These are phyloP conservation scores for Talaromyces stipitatus DNA, from an alignment of 495 filamentous ascomycete species.

Conservation along the genomic window DNA sequence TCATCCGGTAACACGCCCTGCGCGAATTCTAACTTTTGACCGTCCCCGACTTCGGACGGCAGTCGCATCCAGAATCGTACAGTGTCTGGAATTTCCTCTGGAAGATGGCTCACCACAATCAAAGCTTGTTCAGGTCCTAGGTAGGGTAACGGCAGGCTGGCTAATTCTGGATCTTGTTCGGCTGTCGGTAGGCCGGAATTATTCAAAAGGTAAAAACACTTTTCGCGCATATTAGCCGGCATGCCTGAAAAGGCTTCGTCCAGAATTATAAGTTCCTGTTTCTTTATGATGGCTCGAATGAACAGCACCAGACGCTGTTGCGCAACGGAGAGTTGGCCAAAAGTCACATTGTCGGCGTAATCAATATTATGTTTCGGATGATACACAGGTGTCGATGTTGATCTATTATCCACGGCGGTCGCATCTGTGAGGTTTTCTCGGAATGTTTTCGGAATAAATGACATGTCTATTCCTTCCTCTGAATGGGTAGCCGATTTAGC, in stretches of 20 bases:
- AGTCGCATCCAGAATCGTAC: slow-evolving; percentile 76
- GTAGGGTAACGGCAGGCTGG: neutral
- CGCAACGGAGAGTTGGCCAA: slow-evolving; percentile 67
- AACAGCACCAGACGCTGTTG: slow-evolving; percentile 82
- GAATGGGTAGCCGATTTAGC: neutral
- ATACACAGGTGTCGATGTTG: slow-evolving; percentile 7
- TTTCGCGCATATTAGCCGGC: slow-evolving; percentile 72
- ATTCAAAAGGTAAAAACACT: slow-evolving; percentile 71
- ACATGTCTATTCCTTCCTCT: neutral
- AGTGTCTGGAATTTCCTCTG: slow-evolving; percentile 77
- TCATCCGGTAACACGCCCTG: slow-evolving; percentile 18
- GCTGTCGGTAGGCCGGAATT: slow-evolving; percentile 10
- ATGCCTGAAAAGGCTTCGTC: slow-evolving; percentile 93
- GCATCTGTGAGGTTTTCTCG: neutral
- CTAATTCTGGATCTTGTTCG: slow-evolving; percentile 10
- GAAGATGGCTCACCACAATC: slow-evolving; percentile 81
- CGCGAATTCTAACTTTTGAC: slow-evolving; percentile 26
- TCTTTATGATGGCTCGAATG: slow-evolving; percentile 72
- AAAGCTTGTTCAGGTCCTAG: slow-evolving; percentile 65
- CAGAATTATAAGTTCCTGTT: slow-evolving; percentile 80
- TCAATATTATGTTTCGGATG: slow-evolving; percentile 29
- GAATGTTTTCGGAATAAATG: neutral
- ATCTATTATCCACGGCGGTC: neutral
- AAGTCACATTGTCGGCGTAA: slow-evolving; percentile 63
- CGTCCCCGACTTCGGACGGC: slow-evolving; percentile 47